Evolutionary conservation across 2,329 filamentous ascomycete genomes (phyloP).

Genomic region (Calonectria henricotiae): DNA sequence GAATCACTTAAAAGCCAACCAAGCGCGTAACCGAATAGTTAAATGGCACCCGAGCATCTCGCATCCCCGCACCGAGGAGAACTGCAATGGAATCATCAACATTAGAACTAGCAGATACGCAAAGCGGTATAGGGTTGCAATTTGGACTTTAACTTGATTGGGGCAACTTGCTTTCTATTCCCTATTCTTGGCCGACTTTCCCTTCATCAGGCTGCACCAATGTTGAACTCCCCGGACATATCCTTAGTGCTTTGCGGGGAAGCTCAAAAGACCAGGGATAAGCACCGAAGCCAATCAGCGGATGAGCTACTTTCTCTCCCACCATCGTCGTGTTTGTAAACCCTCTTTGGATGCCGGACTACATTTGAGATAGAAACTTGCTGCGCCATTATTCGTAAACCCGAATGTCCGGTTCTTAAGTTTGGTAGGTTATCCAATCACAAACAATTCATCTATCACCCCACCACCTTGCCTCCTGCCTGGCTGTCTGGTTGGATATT

Average conservation of each 20-base stretch:
- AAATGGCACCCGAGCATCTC: no score
- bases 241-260: background rate
- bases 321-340: background rate
- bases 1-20: background rate
- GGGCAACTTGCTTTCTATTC: background rate
- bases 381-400: background rate
- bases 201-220: no score
- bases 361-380: no score
- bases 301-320: background rate
- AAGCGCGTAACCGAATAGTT: no score
- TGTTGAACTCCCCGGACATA: background rate
- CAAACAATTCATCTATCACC: background rate
- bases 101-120: no score
- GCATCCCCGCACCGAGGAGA: no score
- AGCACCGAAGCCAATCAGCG: no score
- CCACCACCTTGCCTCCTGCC: background rate
- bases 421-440: background rate
- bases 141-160: no score
- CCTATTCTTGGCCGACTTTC: background rate
- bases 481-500: background rate
- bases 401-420: conserved; percentile 1
- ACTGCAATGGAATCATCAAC: no score
- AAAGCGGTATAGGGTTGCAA: no score
- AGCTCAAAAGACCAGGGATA: background rate
- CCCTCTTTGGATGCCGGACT: background rate